Evolutionary conservation across 768 basidiomycete genomes (phyloP), one percentile per base, ranked within the genome.

Genomic region (Tricholoma matsutake): DNA sequence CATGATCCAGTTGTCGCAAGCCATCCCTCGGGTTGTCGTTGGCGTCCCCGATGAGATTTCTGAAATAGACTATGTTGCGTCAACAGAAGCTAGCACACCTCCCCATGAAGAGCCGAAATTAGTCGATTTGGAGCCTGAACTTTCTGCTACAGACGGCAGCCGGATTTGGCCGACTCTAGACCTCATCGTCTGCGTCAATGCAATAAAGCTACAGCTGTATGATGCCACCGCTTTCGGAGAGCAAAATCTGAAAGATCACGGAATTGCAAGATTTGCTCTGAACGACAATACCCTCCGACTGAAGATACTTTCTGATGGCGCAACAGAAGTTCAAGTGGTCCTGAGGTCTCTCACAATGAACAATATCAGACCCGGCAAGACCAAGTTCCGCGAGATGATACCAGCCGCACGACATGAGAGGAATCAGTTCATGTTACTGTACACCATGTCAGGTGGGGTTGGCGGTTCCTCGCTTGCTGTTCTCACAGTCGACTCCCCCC

Each of bases 381-480:
- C 93, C 25, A 88, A 84, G 67, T 98, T 95, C 78, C 85, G 95
- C 43, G 96, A 98, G 72, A 95, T 99, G 59, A 92, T 99, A 62
- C 96, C 97, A 11, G 88, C 94, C 5, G 90, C 93, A 13, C 84
- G 87, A 59, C 94, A 97, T 66, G 84, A 88, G 61, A 80, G 91
- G 55, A 95, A 96, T 61, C 94, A 97, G 68, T 89, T 98, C 70
- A 97, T 96, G 92, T 70, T 97, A 16, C 82, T 97, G 32, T 98
- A 92, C 72, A 92, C 92, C 2, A 83, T 83, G 64, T 81, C 93
- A 10, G 87, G 89, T 14, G 86, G 86, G 1, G 45, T 70, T 8
- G 76, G 81, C 55, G 70, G 76, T 20, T 79, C 86, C 37, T 79
- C 91, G 3, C 79, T 94, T n/a, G 88, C 87, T 6, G 82, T 98